Base-by-base conservation (phyloP, 2,329 filamentous ascomycete genomes). In the Colletotrichum eremochloae region DNA sequence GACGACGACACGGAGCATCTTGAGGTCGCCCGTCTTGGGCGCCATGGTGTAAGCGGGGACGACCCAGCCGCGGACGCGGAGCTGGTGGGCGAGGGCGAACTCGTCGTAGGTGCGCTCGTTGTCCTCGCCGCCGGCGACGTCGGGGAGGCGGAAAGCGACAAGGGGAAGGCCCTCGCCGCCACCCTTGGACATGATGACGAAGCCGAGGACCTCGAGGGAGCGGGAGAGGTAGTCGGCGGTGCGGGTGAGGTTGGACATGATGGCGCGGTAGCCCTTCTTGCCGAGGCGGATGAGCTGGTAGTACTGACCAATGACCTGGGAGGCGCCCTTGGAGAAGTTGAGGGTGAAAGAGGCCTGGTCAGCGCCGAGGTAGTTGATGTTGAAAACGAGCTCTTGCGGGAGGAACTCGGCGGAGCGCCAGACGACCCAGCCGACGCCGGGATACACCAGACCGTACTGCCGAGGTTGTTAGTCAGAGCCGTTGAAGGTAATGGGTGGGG, bases 1-100 rank as follows among this genome's bases (percentile, higher is more conserved):
- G 5, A 98, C 94, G 0, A 98, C 96, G 5, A 98, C 90, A 48
- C 96, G 92, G 86, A 98, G 90, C 89, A 98, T 92, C 88, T 97
- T 97, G 79, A 98, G 87, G 75, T 91, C 86, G 68, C 94, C 86
- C 24, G 94, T 95, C 80, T 97, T 88, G 24, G 95, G 95, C 0
- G 96, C 96, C 96, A 98, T 98, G 50, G 95, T 98, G 84, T 98
- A 98, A 0, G 96, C 96, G 0, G 96, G 96, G 0, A 98, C 94
- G 40, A 98, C 93, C 96, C 96, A 98, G 55, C 94, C 94, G 44
- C 95, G 90, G 75, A 94, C 91, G 63, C 96, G 92, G 36, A 98
- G 89, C 81, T 95, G 93, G 80, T 97, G 95, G 1, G 96, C 95
- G 52, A 95, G 84, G 0, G 92, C 88, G 73, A 95, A 95, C 81